Conservation (phyloP, 208 protist genomes). For the Leishmania gerbilli region DNA sequence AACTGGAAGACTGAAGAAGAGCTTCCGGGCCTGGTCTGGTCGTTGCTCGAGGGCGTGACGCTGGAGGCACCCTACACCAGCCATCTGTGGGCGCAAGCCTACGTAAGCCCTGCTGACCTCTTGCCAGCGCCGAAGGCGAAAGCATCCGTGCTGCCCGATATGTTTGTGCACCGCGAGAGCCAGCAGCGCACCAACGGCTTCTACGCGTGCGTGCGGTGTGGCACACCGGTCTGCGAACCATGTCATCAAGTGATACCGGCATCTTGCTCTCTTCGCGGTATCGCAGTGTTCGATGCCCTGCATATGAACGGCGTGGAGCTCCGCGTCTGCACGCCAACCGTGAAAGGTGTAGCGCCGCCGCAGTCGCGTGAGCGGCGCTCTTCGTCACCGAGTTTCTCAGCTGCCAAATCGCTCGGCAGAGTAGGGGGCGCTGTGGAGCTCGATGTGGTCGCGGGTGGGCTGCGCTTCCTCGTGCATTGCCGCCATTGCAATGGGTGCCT, state of each 20-base stretch:
- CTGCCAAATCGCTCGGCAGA: neutral
- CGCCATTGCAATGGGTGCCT: slow-evolving; percentile 65
- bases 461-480: slow-evolving; percentile 56
- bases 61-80: slow-evolving; percentile 76
- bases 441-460: neutral
- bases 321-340: slow-evolving; percentile 35
- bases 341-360: neutral
- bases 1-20: slow-evolving; percentile 24
- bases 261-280: slow-evolving; percentile 36
- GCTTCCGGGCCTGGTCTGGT: slow-evolving; percentile 28
- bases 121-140: neutral
- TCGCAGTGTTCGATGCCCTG: slow-evolving; percentile 53
- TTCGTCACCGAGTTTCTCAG: neutral
- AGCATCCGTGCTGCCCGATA: neutral
- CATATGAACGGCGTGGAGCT: slow-evolving; percentile 44
- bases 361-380: neutral
- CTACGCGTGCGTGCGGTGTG: slow-evolving; percentile 79
- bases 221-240: slow-evolving; percentile 58
- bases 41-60: slow-evolving; percentile 50
- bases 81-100: slow-evolving; percentile 61
- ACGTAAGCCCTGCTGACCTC: slow-evolving; percentile 29
- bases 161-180: slow-evolving; percentile 34
- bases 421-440: neutral
- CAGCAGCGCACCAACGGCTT: slow-evolving; percentile 49
- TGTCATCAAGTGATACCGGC: slow-evolving; percentile 47